Conservation (phyloP, 495 filamentous ascomycete species). For the Xylaria longipes region DNA sequence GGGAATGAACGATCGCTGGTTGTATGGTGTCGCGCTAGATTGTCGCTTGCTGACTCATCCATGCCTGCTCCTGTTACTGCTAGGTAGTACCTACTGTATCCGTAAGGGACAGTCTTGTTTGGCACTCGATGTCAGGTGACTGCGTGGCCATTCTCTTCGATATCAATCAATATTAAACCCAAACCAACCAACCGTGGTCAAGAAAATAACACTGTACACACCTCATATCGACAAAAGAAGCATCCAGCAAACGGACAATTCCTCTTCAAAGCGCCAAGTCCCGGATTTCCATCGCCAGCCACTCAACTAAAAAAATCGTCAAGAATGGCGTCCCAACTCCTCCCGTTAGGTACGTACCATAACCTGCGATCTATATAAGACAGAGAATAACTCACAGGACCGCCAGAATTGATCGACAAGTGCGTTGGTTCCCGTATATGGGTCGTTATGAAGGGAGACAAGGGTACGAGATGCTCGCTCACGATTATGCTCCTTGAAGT, state of each 20-base stretch:
- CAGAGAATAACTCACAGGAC: conserved; percentile 28
- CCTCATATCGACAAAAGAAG: background rate
- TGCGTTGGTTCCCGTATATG: conserved; percentile 97
- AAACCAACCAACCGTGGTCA: background rate
- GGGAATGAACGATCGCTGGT: background rate
- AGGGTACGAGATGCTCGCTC: conserved; percentile 62
- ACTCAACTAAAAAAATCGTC: conserved; percentile 6
- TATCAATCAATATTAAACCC: background rate
- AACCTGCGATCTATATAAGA: background rate
- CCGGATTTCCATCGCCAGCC: too few relatives aligned
- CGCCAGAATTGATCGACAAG: conserved; percentile 93
- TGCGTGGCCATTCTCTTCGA: background rate
- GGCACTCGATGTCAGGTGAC: background rate
- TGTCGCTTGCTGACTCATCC: background rate
- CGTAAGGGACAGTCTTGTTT: background rate
- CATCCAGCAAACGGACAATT: background rate
- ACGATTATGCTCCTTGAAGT: background rate
- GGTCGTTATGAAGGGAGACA: conserved; percentile 99
- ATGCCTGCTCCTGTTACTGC: background rate
- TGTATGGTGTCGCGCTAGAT: background rate
- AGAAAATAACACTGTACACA: background rate
- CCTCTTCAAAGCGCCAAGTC: background rate
- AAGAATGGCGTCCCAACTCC: conserved; percentile 82
- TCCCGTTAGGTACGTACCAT: conserved; percentile 68
- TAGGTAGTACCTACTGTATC: background rate